phyloP scores from a whole-genome alignment of 192 early-diverging fungal genomes.

The Helicostylum pulchrum region DNA sequence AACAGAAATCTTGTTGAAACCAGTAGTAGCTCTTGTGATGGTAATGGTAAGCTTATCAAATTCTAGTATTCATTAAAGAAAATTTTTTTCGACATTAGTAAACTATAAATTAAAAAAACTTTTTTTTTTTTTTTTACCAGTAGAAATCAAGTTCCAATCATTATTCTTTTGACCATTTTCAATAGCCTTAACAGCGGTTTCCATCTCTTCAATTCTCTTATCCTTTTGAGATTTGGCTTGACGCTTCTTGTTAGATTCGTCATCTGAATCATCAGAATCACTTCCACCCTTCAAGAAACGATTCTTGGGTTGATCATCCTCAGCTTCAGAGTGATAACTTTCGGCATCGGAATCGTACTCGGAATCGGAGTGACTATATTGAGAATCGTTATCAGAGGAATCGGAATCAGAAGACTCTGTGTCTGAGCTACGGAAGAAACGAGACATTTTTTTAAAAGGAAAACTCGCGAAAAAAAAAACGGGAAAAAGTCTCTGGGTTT shows the following conservation, averaged over 20 bases:
- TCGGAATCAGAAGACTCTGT: conserved; percentile 62
- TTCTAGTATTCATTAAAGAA: conserved; percentile 48
- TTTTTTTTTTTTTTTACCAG: conserved; percentile 51
- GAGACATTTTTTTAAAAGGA: conserved; percentile 59
- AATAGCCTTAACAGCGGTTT: conserved; percentile 58
- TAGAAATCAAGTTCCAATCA: conserved; percentile 84
- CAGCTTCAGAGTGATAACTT: conserved; percentile 27
- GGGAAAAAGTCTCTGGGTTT: not conserved
- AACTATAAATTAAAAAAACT: not conserved
- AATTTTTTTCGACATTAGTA: not conserved
- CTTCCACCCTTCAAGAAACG: conserved; percentile 42
- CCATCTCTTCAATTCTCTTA: conserved; percentile 86
- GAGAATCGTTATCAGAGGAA: conserved; percentile 52
- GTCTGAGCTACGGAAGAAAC: conserved; percentile 79
- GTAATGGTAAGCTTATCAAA: conserved; percentile 82
- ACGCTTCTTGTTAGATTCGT: conserved; percentile 70
- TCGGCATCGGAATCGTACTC: conserved; percentile 21
- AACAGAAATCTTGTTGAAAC: conserved; percentile 48
- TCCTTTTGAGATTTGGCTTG: conserved; percentile 79
- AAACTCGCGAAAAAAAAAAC: conserved; percentile 5
- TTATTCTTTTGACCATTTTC: conserved; percentile 80
- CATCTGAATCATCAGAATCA: conserved; percentile 42
- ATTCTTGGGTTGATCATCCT: conserved; percentile 38
- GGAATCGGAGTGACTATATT: conserved; percentile 21
- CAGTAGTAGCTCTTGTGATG: conserved; percentile 58